Base-by-base conservation (phyloP, 1,284 basidiomycete species). In the Cerrena zonata region DNA sequence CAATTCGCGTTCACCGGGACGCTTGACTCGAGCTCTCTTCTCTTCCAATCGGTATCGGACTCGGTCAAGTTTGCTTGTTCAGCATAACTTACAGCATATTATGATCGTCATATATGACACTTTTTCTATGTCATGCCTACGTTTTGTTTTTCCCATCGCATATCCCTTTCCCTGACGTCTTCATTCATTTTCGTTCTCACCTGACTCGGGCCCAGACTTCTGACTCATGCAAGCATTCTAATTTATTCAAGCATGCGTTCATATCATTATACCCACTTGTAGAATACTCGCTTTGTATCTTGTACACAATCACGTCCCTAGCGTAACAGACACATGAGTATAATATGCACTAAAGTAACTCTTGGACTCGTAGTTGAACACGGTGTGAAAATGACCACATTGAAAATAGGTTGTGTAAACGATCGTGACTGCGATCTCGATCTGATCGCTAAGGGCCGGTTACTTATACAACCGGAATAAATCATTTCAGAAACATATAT, bases 11-110 rank as follows among this genome's bases (percentile, higher is more conserved):
- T 39, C 37, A 15, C 37, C 39, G 51, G 54, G 39, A 50, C 56
- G 18, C 49, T 63, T 13, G 47, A 52, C n/a, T 36, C 58, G 2
- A 48, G 47, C 12, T 57, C 61, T 22, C 50, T 63, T 23, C 58
- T 63, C 25, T 59, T 55, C 48, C 60, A 63, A 45, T 54, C 61
- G 36, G 48, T 63, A n/a, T 50, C 61, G 4, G 59, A 58, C 10
- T 48, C 53, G 12, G 59, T 63, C 39, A 38, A 44, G 30, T 15
- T 11, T 25, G 22, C 24, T 42, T 26, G 3, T 40, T 47, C 49
- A 41, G 25, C 41, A 42, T 42, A 42, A 24, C 41, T 42, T 22
- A 3, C 15, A 34, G 7, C 15, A 7, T 15, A 7, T 34, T 34
- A 7, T 15, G 7, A 34, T 34, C 30, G 15, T 34, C 30, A 34